Conservation (phyloP, 1,284 basidiomycete genomes). For the Athelia psychrophila region DNA sequence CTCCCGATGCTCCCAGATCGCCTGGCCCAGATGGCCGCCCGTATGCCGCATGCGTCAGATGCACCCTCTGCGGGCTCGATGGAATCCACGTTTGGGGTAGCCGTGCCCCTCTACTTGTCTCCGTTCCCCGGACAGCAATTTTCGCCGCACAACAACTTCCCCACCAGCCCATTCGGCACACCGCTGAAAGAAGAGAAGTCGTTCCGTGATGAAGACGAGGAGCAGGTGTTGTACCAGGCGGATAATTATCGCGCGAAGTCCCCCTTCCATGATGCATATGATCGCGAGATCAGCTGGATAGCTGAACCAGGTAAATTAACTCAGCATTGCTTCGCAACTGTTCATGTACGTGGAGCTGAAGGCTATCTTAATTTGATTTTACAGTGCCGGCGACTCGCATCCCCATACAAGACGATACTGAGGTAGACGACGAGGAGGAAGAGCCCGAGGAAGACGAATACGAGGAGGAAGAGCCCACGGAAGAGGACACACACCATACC, state of each 20-base stretch:
- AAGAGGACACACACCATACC: constrained; percentile 35
- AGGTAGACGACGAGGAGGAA: constrained; percentile 46
- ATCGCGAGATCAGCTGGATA: constrained; percentile 75
- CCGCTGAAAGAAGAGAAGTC: constrained; percentile 58
- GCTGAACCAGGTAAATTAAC: constrained; percentile 58
- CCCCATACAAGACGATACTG: constrained; percentile 59
- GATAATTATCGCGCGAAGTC: constrained; percentile 42
- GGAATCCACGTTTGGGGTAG: constrained; percentile 37
- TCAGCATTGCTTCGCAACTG: constrained; percentile 8
- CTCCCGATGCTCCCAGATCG: constrained; percentile 29
- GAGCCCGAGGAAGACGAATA: constrained; percentile 34
- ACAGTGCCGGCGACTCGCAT: constrained; percentile 57
- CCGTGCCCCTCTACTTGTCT: constrained; percentile 47
- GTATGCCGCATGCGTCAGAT: constrained; percentile 48
- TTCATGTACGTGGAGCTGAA: constrained; percentile 3
- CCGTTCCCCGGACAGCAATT: constrained; percentile 33
- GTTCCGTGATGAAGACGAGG: constrained; percentile 61
- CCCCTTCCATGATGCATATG: constrained; percentile 42
- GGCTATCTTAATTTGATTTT: too few species aligned
- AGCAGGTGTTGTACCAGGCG: constrained; percentile 54
- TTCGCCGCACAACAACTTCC: constrained; percentile 55
- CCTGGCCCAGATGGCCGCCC: constrained; percentile 19
- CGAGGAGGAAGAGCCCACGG: constrained; percentile 33
- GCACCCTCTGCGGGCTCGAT: constrained; percentile 43
- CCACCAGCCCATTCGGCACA: constrained; percentile 70